Evolutionary conservation across 1,284 basidiomycete genomes (phyloP).

Genomic region (Somion occarium): DNA sequence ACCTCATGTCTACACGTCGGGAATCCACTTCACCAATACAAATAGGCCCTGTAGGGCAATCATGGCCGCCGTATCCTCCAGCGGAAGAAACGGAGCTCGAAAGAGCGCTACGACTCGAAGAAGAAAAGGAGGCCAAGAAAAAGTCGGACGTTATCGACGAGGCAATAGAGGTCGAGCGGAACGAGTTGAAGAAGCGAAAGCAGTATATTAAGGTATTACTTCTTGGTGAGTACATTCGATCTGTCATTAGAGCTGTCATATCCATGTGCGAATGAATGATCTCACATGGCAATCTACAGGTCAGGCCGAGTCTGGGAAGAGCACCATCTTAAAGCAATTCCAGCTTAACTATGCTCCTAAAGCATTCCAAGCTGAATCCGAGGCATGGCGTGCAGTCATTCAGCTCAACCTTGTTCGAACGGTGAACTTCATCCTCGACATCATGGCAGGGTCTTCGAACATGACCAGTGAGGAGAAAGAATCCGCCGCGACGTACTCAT

Average conservation of each 20-base stretch:
- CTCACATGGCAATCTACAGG: too few species aligned
- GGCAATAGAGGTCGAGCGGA: constrained; percentile 39
- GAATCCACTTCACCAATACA: background rate
- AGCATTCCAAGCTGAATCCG: constrained; percentile 49
- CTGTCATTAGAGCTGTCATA: background rate
- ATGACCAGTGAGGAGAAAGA: background rate
- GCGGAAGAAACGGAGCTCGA: constrained; percentile 21
- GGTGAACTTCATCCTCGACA: constrained; percentile 50
- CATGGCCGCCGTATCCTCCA: constrained; percentile 24
- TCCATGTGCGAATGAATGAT: too few species aligned
- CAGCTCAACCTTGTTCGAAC: constrained; percentile 59
- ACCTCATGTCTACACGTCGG: background rate
- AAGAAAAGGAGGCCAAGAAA: constrained; percentile 47
- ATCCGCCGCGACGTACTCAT: background rate
- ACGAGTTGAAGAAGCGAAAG: constrained; percentile 33
- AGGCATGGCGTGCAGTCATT: constrained; percentile 55
- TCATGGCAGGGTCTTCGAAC: constrained; percentile 24
- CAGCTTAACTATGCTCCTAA: constrained; percentile 54
- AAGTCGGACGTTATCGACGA: constrained; percentile 53
- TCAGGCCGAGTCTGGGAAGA: constrained; percentile 62
- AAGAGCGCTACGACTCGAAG: constrained; percentile 31
- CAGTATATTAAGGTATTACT: constrained; percentile 45
- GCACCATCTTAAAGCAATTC: constrained; percentile 60
- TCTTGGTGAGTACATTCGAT: constrained; percentile 37
- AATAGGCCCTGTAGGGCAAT: background rate